Base-by-base conservation (phyloP, 2,329 filamentous ascomycete species). In the Nemania bipapillata region DNA sequence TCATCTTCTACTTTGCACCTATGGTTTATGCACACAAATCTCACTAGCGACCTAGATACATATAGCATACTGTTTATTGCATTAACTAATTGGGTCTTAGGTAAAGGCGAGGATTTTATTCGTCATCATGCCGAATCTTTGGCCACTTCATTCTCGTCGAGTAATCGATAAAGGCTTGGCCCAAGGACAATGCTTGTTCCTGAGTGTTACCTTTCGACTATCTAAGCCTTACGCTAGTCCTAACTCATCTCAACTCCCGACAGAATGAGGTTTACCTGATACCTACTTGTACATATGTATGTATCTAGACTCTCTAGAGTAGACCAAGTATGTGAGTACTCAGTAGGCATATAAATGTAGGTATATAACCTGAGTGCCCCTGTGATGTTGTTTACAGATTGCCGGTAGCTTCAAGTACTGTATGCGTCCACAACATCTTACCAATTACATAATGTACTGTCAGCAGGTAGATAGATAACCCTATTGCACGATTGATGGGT, bases 171-270 rank as follows among this genome's bases (percentile, higher is more conserved):
- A 28, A 4, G 49, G 42, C 52, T 55, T 30, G 5, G 59, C 11
- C 63, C 60, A 30, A 30, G 37, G 60, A 30, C 50, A 26, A 50
- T n/a, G 24, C 17, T 22, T 42, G 52, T 28, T 42, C 24, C 32
- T 52, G 24, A 54, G n/a, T 59, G 65, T 59, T 58, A 59, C 59
- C 49, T n/a, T 56, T 53, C 5, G 47, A 42, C 37, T 52, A 40
- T 26, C 60, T 49, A 60, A 64, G 60, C 60, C 60, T 24, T 65
- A 67, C 59, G 65, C 54, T 59, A 67, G 37, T 54, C 59, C 53
- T 20, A 32, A 63, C n/a, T 30, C 17, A 37, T 53, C 45, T 24
- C 64, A 37, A 63, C 42, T 53, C 64, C 64, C 58, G 58, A 66
- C 22, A 52, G 42, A 45, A 24, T 17, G 50, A 61, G 50, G 56